A percentile compares a stretch with the other conserved stretches of the same genome.
Evolutionary conservation across 1,284 basidiomycete species (phyloP).

Genomic region (Ganoderma leucocontextum): DNA sequence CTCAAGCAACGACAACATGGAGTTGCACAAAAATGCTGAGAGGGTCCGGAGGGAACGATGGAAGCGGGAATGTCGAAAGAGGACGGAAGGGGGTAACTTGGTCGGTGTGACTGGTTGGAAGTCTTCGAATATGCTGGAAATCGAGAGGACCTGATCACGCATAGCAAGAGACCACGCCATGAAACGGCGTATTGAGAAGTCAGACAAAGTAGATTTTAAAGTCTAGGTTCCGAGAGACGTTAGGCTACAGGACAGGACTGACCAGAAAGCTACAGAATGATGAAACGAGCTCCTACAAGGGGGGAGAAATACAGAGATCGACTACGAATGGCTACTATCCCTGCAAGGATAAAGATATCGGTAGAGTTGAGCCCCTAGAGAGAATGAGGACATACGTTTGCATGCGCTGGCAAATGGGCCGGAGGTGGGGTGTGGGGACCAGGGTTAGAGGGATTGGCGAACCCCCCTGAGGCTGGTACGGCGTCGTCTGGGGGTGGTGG

Average conservation of each 20-base stretch:
- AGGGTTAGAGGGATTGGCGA: conserved; percentile 20
- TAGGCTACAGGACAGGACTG: neutral
- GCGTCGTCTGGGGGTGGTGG: conserved; percentile 3
- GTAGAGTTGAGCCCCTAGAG: too few species aligned
- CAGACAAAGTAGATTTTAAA: neutral
- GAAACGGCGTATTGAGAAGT: neutral
- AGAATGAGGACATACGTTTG: neutral
- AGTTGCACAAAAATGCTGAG: too few species aligned
- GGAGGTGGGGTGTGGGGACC: conserved; percentile 21
- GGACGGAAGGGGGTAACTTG: too few species aligned
- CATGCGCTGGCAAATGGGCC: neutral
- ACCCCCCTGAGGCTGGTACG: conserved; percentile 22
- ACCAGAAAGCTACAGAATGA: neutral
- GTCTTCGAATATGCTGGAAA: neutral
- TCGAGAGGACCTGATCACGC: neutral
- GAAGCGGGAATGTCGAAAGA: too few species aligned
- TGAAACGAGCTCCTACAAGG: neutral
- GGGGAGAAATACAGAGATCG: neutral
- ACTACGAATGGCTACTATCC: neutral
- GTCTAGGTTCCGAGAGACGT: neutral
- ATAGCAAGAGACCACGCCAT: neutral
- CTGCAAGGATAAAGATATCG: neutral
- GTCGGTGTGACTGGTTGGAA: too few species aligned
- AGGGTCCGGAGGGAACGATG: too few species aligned
- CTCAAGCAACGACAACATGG: too few species aligned